Evolutionary conservation across 2,329 filamentous ascomycete species (phyloP), one percentile per base, ranked within the genome.

Genomic region (Botrytis paeoniae): DNA sequence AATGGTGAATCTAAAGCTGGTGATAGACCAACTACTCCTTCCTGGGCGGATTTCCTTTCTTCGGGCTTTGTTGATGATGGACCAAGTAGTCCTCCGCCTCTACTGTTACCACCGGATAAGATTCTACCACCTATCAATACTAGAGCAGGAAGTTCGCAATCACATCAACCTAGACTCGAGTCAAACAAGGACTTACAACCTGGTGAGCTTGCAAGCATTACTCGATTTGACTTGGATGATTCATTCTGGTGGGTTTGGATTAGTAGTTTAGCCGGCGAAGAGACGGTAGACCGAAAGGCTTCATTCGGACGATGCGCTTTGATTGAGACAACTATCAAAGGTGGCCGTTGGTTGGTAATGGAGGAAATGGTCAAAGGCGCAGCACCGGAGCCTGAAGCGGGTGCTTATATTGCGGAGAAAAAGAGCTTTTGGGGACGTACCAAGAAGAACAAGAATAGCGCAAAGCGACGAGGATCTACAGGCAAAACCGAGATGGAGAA

Each of bases 181-280:
- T 87, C 86, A 22, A 89, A 93, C 71, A 83, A 83, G 37, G 85
- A 89, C 59, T 85, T 98, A 0, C 94, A 98, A 76, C 96, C 95
- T 0, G 96, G 94, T 69, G 96, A 99, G 85, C 87, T 99, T 73
- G 96, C 96, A 43, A 98, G 94, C 80, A 97, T 99, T 80, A 92
- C 89, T 37, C 88, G 88, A 54, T 89, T 98, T 73, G 91, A 96
- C 75, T 86, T 99, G 8, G 96, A 99, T 78, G 95, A 98, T 81
- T 92, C 94, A 1, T 99, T 99, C 82, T 99, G 96, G 96, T 98
- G 96, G 95, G 96, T 98, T 6, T 99, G 96, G 96, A 98, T 99
- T 87, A 97, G 90, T 78, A 98, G 95, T 85, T 85, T 99, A 79
- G 94, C 95, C 1, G 92, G 91, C 0, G 96, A 99, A 79, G 96